Percentiles rank a stretch among this genome's conserved stretches.
Evolutionary conservation across 306 rosid species (phyloP).

Genomic region (Lagenaria siceraria): DNA sequence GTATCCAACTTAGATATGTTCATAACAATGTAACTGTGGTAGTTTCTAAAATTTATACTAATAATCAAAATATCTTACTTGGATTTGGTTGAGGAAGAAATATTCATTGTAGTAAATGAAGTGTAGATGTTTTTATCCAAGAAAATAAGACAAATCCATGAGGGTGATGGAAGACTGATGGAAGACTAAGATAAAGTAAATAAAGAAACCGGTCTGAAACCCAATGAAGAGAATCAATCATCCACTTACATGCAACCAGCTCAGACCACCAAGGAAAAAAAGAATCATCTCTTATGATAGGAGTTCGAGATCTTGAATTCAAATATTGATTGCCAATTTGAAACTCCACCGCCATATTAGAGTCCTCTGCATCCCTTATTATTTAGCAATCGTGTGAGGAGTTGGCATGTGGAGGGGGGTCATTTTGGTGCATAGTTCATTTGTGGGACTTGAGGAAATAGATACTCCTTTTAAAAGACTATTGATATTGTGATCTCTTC

Average conservation of each 20-base stretch:
- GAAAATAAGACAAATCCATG: not conserved
- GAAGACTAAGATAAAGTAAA: not conserved
- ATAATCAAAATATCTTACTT: not conserved
- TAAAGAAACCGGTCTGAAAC: not conserved
- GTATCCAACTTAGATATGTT: not conserved
- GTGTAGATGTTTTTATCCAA: not conserved
- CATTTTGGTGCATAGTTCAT: too few species aligned
- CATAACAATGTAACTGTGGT: not conserved
- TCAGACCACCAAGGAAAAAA: not conserved
- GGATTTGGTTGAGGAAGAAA: not conserved
- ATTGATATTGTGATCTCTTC: too few species aligned
- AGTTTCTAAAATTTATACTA: not conserved
- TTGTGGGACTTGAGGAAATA: too few species aligned
- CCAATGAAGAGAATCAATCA: not conserved
- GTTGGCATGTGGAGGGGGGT: too few species aligned
- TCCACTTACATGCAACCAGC: not conserved
- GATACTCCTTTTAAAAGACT: too few species aligned
- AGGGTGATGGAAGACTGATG: not conserved
- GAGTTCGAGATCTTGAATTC: not conserved
- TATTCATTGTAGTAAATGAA: not conserved
- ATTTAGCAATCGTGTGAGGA: not conserved
- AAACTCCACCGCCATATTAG: not conserved
- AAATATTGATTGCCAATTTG: not conserved
- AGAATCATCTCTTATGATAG: not conserved
- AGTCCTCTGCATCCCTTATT: not conserved